Evolutionary conservation across 352 stramenopile genomes (phyloP), one percentile per base, ranked within the genome.

Genomic region (Phytophthora fragariae): DNA sequence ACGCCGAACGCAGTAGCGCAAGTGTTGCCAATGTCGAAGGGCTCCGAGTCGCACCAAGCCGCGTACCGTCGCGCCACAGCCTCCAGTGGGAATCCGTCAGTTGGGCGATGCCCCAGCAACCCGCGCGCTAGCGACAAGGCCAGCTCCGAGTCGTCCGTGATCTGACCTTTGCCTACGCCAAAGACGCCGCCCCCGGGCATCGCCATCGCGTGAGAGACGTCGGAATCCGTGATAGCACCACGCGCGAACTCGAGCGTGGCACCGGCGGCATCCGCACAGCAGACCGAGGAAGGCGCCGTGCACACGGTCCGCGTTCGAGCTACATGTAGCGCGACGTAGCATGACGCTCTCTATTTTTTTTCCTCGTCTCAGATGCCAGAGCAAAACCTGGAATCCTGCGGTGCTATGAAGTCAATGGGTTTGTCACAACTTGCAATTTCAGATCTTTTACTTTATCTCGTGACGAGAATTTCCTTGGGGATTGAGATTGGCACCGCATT

Each of bases 121-220:
- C 70, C 81, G 10, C 61, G 72, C 27, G 81, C 77, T 27, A 88
- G 73, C 52, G 80, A 77, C 57, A 91, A 57, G 60, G 83, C 77
- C 12, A 89, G 70, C 76, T 91, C 83, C 68, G 80, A 89, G 72
- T 91, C 83, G 79, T 91, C 83, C 5, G 83, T 91, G 73, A 83
- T 88, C 55, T 91, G 83, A 7, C 83, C 83, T 4, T 47, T 55
- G 35, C 83, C 83, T 39, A 89, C 57, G 2, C 49, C 11, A 24
- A 79, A 84, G 50, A 82, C 33, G 17, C 83, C 81, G n/a, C 79
- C 81, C 41, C 83, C 83, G 10, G 83, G 81, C 83, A 91, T 87
- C 49, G 57, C 50, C 77, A 91, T 80, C 1, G 83, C 83, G 3
- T 15, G 24, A 8, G 63, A 61, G 7, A 81, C 79, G 37, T 77